These are phyloP conservation scores for Trifolium fragiferum DNA, from an alignment of 306 rosid genomes.

Conservation along the genomic window DNA sequence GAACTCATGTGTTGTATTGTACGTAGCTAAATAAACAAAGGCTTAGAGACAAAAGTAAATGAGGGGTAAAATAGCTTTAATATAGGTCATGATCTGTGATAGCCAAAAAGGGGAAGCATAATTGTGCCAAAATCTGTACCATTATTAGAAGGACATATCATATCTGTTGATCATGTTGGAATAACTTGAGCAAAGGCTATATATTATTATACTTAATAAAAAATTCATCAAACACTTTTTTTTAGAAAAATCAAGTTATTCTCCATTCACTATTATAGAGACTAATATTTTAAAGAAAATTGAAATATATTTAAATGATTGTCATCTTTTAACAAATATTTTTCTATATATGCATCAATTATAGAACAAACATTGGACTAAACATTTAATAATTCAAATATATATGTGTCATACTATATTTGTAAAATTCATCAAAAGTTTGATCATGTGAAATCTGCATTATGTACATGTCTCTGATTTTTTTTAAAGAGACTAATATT, in stretches of 20 bases:
- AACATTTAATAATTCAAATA: too few relatives aligned
- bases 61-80: slow-evolving; percentile 39
- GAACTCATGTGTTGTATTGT: slow-evolving; percentile 43
- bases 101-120: slow-evolving; percentile 48
- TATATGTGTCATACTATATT: too few relatives aligned
- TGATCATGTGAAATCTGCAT: slow-evolving; percentile 35
- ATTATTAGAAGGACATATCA: slow-evolving; percentile 41
- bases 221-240: too few relatives aligned
- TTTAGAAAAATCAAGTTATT: too few relatives aligned
- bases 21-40: slow-evolving; percentile 22
- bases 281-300: too few relatives aligned
- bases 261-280: too few relatives aligned
- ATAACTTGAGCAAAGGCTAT: slow-evolving; percentile 40
- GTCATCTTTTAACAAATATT: too few relatives aligned
- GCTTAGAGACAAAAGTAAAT: slow-evolving; percentile 13
- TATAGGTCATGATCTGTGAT: slow-evolving; percentile 42
- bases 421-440: slow-evolving; percentile 27
- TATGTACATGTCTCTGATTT: slow-evolving; percentile 1
- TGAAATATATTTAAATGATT: too few relatives aligned
- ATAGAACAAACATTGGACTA: too few relatives aligned
- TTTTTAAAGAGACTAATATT: too few relatives aligned
- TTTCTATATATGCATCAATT: too few relatives aligned
- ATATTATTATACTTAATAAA: too few relatives aligned
- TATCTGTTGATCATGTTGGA: slow-evolving; percentile 43
- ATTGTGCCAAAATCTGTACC: slow-evolving; percentile 36